These are phyloP conservation scores for Magnaporthiopsis incrustans DNA, from an alignment of 2,329 filamentous ascomycete species.

Conservation along the genomic window DNA sequence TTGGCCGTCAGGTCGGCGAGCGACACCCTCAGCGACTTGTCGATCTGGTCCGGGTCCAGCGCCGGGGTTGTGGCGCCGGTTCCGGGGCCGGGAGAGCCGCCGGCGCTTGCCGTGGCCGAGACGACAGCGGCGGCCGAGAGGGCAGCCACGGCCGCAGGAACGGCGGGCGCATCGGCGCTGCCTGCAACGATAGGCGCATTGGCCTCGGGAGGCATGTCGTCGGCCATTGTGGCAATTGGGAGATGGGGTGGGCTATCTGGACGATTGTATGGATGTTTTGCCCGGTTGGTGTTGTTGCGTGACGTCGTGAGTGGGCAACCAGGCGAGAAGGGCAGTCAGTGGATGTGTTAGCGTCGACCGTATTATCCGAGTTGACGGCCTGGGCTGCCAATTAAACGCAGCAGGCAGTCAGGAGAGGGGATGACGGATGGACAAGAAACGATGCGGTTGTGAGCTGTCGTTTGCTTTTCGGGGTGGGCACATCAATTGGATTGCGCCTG, in stretches of 20 bases:
- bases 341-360: too few species aligned
- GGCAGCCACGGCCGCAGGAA: not conserved
- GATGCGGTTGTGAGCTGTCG: not conserved
- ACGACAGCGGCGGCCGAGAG: constrained; percentile 7
- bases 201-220: constrained; percentile 8
- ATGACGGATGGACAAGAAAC: not conserved
- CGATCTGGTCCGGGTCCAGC: constrained; percentile 24
- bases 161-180: not conserved
- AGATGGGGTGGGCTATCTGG: not conserved
- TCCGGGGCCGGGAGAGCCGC: constrained; percentile 19
- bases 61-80: constrained; percentile 24
- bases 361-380: too few species aligned
- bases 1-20: constrained; percentile 72
- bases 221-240: constrained; percentile 11
- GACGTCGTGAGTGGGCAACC: not conserved
- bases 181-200: not conserved
- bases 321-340: too few species aligned
- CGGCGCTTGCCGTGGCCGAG: constrained; percentile 11
- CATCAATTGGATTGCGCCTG: not conserved
- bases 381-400: not conserved
- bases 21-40: constrained; percentile 44
- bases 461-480: not conserved
- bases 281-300: not conserved
- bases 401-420: too few species aligned
- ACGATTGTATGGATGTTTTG: not conserved